Evolutionary conservation across 2,329 filamentous ascomycete species (phyloP).

Genomic region (Exophiala sp.): DNA sequence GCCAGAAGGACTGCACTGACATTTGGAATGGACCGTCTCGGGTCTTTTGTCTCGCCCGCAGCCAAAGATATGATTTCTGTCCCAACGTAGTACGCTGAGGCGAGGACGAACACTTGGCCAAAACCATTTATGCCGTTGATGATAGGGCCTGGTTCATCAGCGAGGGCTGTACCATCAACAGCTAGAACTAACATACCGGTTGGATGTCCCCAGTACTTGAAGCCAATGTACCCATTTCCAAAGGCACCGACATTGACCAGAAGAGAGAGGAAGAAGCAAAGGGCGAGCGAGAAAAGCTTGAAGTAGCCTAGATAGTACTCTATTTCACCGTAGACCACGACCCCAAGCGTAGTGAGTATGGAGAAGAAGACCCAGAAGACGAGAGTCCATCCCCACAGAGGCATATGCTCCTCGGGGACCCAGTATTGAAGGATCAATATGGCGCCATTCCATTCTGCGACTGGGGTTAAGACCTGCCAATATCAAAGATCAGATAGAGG

Average conservation of each 20-base stretch:
- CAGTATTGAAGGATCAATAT: conserved; percentile 43
- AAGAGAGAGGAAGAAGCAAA: conserved; percentile 67
- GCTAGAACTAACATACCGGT: neutral
- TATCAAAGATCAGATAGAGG: too few relatives aligned
- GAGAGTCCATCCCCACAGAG: conserved; percentile 57
- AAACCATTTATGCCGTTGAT: conserved; percentile 61
- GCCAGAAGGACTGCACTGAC: conserved; percentile 37
- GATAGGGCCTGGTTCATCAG: conserved; percentile 43
- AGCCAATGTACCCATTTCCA: conserved; percentile 56
- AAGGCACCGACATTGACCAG: conserved; percentile 56
- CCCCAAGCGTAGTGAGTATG: conserved; percentile 47
- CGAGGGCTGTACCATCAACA: too few relatives aligned
- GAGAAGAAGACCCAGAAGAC: conserved; percentile 39
- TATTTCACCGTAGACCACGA: conserved; percentile 48
- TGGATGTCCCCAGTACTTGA: conserved; percentile 66
- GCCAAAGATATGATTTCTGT: conserved; percentile 51
- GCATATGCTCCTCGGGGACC: conserved; percentile 42
- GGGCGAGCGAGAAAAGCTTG: conserved; percentile 54
- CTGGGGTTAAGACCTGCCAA: too few relatives aligned
- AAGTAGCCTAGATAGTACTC: conserved; percentile 42
- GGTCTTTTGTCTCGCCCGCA: conserved; percentile 52
- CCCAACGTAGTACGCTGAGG: conserved; percentile 36
- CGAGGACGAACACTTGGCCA: conserved; percentile 46
- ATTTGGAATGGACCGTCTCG: conserved; percentile 49
- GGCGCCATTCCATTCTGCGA: conserved; percentile 44